These are phyloP conservation scores for Colletotrichum theobromicola DNA, from an alignment of 2,329 filamentous ascomycete genomes.

Conservation along the genomic window DNA sequence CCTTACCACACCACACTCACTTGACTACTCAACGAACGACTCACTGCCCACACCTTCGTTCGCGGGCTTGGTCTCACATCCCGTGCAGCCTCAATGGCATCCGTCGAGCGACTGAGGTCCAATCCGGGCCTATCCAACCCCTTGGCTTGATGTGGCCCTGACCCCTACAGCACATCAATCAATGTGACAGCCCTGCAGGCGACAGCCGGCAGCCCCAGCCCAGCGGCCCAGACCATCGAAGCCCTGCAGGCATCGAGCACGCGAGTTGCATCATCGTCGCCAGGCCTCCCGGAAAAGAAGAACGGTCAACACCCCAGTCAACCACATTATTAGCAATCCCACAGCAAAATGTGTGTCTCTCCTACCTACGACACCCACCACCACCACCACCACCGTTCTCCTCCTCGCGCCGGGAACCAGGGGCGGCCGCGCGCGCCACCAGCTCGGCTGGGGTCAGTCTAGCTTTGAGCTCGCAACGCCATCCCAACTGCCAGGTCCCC, in stretches of 20 bases:
- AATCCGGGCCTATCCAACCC: background rate
- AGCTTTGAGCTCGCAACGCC: slow-evolving; percentile 19
- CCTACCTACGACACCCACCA: background rate
- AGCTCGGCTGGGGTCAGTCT: slow-evolving; percentile 14
- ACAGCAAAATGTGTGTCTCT: background rate
- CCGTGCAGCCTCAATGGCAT: slow-evolving; percentile 1
- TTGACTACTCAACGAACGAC: background rate
- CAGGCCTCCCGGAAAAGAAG: slow-evolving; percentile 9
- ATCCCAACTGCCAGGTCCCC: slow-evolving; percentile 11
- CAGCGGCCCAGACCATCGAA: background rate
- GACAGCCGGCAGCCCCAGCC: background rate
- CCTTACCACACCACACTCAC: background rate
- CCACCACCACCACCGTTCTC: background rate
- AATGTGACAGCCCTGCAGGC: background rate
- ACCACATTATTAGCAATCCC: background rate
- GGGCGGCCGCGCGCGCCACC: background rate
- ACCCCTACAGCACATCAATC: background rate
- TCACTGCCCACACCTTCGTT: background rate
- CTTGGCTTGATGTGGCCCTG: background rate
- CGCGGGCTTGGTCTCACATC: slow-evolving; percentile 1
- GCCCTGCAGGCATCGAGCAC: background rate
- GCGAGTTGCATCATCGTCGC: slow-evolving; percentile 12
- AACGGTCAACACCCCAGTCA: background rate
- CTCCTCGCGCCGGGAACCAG: background rate
- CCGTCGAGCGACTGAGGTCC: background rate